Evolutionary conservation across 495 filamentous ascomycete species (phyloP).

Genomic region (Apodospora peruviana): DNA sequence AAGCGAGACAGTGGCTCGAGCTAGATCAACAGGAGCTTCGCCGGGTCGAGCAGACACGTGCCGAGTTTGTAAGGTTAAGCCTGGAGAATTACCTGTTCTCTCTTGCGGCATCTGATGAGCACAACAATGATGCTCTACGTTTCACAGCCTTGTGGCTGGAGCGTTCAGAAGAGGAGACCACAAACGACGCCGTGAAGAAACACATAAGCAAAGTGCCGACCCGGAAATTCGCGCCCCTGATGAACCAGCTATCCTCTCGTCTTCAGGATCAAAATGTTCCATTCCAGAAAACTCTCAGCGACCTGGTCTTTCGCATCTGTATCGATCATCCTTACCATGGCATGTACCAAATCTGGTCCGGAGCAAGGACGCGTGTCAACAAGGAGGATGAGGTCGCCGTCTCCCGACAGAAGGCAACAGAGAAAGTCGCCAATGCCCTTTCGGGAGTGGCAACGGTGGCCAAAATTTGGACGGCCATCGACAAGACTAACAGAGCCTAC

Average conservation of each 20-base stretch:
- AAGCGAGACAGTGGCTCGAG: conserved; percentile 81
- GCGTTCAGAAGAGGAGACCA: conserved; percentile 60
- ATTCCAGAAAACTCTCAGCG: conserved; percentile 71
- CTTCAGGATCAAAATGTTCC: conserved; percentile 59
- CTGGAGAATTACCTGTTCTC: conserved; percentile 92
- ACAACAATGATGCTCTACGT: conserved; percentile 85
- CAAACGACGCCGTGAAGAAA: conserved; percentile 69
- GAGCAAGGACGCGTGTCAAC: conserved; percentile 57
- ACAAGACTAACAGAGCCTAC: conserved; percentile 68
- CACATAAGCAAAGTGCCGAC: conserved; percentile 71
- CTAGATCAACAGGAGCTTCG: conserved; percentile 85
- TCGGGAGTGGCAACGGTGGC: conserved; percentile 33
- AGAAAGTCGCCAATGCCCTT: conserved; percentile 56
- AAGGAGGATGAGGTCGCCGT: conserved; percentile 66
- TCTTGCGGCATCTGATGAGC: conserved; percentile 74
- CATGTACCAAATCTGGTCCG: conserved; percentile 91
- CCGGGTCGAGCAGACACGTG: conserved; percentile 64
- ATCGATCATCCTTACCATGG: conserved; percentile 90
- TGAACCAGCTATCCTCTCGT: conserved; percentile 94
- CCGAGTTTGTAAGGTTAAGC: conserved; percentile 76
- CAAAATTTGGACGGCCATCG: conserved; percentile 60
- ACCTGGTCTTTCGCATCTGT: conserved; percentile 74
- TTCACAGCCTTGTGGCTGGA: conserved; percentile 95
- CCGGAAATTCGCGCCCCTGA: conserved; percentile 83
- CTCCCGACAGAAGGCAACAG: conserved; percentile 67